These are phyloP conservation scores for Thielaviopsis euricoi DNA, from an alignment of 2,329 filamentous ascomycete genomes.

Conservation along the genomic window DNA sequence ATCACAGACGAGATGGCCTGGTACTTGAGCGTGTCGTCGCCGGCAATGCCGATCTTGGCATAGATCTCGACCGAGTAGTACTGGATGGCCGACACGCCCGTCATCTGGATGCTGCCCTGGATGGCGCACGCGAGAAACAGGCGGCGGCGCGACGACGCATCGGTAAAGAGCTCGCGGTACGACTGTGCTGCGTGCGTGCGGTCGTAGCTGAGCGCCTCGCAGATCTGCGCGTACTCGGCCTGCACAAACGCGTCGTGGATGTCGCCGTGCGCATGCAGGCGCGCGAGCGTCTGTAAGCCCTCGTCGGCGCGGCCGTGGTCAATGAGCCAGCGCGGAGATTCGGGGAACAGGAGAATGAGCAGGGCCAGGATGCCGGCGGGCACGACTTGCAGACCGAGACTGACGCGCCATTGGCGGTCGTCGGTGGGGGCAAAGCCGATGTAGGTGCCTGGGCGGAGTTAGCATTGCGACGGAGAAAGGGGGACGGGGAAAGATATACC, in stretches of 20 bases:
- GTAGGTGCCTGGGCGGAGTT: constrained; percentile 16
- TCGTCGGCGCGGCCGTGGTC: constrained; percentile 49
- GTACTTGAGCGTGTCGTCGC: constrained; percentile 51
- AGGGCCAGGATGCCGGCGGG: constrained; percentile 48
- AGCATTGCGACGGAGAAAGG: too few relatives aligned
- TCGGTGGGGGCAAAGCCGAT: constrained; percentile 17
- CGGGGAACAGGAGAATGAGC: constrained; percentile 54
- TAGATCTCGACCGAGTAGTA: constrained; percentile 58
- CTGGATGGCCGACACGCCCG: constrained; percentile 57
- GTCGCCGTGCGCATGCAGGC: constrained; percentile 54
- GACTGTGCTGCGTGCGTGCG: constrained; percentile 54
- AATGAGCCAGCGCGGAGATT: constrained; percentile 60
- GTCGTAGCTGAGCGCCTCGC: constrained; percentile 46
- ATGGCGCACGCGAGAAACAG: constrained; percentile 53
- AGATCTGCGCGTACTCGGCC: constrained; percentile 57
- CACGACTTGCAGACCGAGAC: constrained; percentile 51
- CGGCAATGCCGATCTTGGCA: constrained; percentile 48
- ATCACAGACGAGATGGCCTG: constrained; percentile 61
- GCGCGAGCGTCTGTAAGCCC: constrained; percentile 49
- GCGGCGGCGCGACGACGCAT: constrained; percentile 48
- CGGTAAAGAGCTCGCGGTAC: constrained; percentile 50
- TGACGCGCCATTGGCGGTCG: constrained; percentile 21
- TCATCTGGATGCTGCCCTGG: constrained; percentile 62
- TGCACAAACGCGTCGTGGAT: constrained; percentile 50
- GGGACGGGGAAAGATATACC: constrained; percentile 31